A percentile compares a stretch with the other conserved stretches of the same genome.
Evolutionary conservation across 768 basidiomycete species (phyloP).

Genomic region (Collybiopsis confluens): DNA sequence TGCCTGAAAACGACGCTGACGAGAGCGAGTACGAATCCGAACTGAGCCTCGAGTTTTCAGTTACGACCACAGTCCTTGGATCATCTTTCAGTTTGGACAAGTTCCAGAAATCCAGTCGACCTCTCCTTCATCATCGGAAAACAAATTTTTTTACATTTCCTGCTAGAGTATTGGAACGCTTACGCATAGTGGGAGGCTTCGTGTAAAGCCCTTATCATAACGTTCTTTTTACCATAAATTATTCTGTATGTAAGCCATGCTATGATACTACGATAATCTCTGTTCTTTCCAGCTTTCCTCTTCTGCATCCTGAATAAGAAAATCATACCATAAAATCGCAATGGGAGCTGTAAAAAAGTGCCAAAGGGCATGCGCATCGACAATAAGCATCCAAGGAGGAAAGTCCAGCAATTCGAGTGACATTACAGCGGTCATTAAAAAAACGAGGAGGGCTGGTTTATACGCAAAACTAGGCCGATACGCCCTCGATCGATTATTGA

Average conservation of each 20-base stretch:
- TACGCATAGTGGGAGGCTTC: background rate
- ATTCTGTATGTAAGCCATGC: background rate
- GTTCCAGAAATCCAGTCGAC: background rate
- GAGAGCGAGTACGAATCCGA: background rate
- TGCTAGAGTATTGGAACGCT: background rate
- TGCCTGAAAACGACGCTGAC: background rate
- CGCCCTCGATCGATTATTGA: slow-evolving; percentile 45
- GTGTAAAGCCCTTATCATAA: too few relatives aligned
- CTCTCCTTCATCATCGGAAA: background rate
- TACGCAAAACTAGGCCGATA: slow-evolving; percentile 56
- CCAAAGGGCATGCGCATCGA: slow-evolving; percentile 95
- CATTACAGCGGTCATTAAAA: slow-evolving; percentile 69
- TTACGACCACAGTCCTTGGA: background rate
- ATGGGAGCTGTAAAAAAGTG: slow-evolving; percentile 82
- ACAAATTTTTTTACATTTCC: background rate
- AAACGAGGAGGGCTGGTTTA: slow-evolving; percentile 58
- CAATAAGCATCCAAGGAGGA: slow-evolving; percentile 63
- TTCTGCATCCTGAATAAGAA: slow-evolving; percentile 67
- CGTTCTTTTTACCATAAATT: background rate
- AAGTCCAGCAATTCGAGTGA: slow-evolving; percentile 90
- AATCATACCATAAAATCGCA: slow-evolving; percentile 80
- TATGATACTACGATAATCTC: slow-evolving; percentile 7
- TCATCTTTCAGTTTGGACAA: background rate
- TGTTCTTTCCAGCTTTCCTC: slow-evolving; percentile 64
- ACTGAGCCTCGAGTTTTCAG: background rate